Base-by-base conservation (phyloP, 352 stramenopile genomes). In the Pythium dissotocum region DNA sequence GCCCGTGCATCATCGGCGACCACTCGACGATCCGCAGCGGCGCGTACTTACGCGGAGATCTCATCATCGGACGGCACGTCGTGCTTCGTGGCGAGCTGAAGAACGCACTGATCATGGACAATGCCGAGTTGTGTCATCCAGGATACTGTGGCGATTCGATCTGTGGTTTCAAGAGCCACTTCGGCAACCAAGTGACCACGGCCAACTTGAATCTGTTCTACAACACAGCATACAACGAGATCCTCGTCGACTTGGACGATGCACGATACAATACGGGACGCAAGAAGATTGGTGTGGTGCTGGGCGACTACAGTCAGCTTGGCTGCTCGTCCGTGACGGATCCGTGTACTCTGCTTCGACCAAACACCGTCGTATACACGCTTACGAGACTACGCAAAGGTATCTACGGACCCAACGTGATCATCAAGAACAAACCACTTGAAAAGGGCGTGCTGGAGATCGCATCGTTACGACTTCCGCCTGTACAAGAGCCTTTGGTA, bases 351-450 rank as follows among this genome's bases (percentile, higher is more conserved):
- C 46, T 94, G 8, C 57, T 94, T 16, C 78, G 72, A 21, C 78
- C 65, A 4, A 68, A 89, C 40, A 93, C 84, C 8, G 48, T 88
- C 46, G 80, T 85, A 24, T 94, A 94, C 30, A 78, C 86, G 4
- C 79, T 94, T 40, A 81, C 86, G 32, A 63, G 86, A 13, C 67
- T 94, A 32, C 68, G 65, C 26, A 91, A 91, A 35, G 80, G 77
- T 14, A 75, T 91, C 26, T 94, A 94, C 55, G 86, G 83, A 2
- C 80, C 84, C 2, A 76, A 87, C 44, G 64, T 83, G 4, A 71
- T 94, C 14, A 75, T 94, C 73, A 94, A 93, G 73, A 93, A 93
- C 75, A 93, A 93, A 38, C 84, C 86, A 14, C 75, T 91, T 67
- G 81, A 90, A 53, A 79, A 79, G 9, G 86, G 84, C 4, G 84